Conservation (phyloP, 2,329 filamentous ascomycete genomes). For the Neofusicoccum ribis region DNA sequence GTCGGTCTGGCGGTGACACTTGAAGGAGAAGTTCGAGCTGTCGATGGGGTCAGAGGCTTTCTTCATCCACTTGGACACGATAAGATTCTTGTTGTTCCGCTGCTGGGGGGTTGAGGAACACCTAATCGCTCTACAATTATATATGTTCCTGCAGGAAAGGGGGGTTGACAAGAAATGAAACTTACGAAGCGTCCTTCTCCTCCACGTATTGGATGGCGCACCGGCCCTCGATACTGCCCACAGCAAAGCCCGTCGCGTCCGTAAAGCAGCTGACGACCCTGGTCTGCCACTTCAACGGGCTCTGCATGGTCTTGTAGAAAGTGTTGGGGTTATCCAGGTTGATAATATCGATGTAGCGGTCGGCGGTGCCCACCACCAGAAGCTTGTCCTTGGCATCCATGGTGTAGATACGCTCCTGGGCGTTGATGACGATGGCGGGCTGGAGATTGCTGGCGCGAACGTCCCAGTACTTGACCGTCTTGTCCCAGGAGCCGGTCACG, state of each 20-base stretch:
- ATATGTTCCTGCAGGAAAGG: neutral
- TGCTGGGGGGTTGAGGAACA: neutral
- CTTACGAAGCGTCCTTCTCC: constrained; percentile 77
- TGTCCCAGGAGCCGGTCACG: constrained; percentile 90
- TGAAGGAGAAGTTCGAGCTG: constrained; percentile 93
- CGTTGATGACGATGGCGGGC: constrained; percentile 65
- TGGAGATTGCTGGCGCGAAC: constrained; percentile 57
- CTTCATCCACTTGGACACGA: neutral
- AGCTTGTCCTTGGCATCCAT: constrained; percentile 90
- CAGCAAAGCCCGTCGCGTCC: constrained; percentile 87
- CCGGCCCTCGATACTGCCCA: constrained; percentile 93
- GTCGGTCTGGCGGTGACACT: constrained; percentile 87
- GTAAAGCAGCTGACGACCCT: constrained; percentile 92
- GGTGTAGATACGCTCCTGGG: constrained; percentile 80
- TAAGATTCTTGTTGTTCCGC: neutral
- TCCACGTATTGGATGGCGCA: constrained; percentile 99
- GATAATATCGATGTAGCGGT: constrained; percentile 94
- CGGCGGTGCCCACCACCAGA: constrained; percentile 87
- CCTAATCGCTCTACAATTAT: constrained; percentile 18
- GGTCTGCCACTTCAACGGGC: constrained; percentile 97
- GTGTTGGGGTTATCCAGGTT: constrained; percentile 84
- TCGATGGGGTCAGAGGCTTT: constrained; percentile 18
- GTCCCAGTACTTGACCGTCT: constrained; percentile 89
- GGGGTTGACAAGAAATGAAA: neutral
- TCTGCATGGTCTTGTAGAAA: constrained; percentile 95